Conservation (phyloP, 2,329 filamentous ascomycete species). For the Aspergillus hortae region DNA sequence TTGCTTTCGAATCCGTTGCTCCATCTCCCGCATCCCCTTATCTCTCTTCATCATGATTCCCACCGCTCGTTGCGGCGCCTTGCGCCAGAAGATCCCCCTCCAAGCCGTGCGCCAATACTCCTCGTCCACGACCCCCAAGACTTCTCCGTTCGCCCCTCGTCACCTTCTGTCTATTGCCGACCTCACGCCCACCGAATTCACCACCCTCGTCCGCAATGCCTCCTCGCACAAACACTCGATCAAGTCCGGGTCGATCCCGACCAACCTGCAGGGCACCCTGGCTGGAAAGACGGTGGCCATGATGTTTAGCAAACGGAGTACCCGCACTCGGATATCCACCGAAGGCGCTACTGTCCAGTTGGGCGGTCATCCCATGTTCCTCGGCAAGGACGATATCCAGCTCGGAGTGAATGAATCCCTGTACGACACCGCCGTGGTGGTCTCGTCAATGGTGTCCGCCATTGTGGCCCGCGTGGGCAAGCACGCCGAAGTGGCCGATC, state of each 20-base stretch:
- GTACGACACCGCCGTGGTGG: constrained; percentile 86
- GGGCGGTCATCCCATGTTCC: constrained; percentile 92
- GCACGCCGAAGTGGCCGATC: constrained; percentile 68
- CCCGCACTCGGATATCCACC: constrained; percentile 87
- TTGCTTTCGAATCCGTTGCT: too few species aligned
- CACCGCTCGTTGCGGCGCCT: constrained; percentile 1
- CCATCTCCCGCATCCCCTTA: background rate
- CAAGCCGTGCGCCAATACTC: constrained; percentile 6
- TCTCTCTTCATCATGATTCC: constrained; percentile 2
- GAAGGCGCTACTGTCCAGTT: constrained; percentile 85
- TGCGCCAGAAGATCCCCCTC: constrained; percentile 7
- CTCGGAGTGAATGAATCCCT: constrained; percentile 90
- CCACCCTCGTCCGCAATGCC: constrained; percentile 78
- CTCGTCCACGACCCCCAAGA: constrained; percentile 28
- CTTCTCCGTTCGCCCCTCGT: constrained; percentile 63
- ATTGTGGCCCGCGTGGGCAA: constrained; percentile 76
- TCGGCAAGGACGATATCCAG: constrained; percentile 94
- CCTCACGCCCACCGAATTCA: constrained; percentile 74
- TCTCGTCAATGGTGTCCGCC: constrained; percentile 87
- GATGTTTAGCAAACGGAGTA: constrained; percentile 96
- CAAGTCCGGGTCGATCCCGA: constrained; percentile 64
- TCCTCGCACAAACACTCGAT: constrained; percentile 69
- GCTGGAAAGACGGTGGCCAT: constrained; percentile 81
- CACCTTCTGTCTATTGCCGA: constrained; percentile 92
- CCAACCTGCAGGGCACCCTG: constrained; percentile 59